These are phyloP conservation scores for Backusella macrospora DNA, from an alignment of 192 early-diverging fungal species.

Conservation along the genomic window DNA sequence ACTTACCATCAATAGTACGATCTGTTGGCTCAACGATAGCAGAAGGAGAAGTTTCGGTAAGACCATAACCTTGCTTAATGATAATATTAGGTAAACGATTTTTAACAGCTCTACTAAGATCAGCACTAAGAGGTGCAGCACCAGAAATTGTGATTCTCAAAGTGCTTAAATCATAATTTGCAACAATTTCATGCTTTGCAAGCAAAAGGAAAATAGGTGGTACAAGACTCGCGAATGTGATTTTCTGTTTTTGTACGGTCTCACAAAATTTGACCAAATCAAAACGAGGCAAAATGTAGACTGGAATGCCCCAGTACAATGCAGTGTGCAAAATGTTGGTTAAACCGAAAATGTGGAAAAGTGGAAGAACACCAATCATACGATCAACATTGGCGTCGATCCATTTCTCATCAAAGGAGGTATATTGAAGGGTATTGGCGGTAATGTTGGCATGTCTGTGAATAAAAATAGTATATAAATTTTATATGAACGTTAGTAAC, in stretches of 20 bases:
- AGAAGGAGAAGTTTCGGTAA: conserved; percentile 71
- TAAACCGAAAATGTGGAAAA: conserved; percentile 40
- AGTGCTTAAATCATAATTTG: conserved; percentile 62
- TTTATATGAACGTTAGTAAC: too few relatives aligned
- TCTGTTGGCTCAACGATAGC: conserved; percentile 40
- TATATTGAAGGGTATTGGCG: conserved; percentile 33
- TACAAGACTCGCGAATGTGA: conserved; percentile 78
- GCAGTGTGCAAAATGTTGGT: conserved; percentile 20
- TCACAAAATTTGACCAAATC: conserved; percentile 58
- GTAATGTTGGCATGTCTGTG: conserved; percentile 38
- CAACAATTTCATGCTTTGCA: conserved; percentile 65
- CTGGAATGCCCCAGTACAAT: conserved; percentile 35
- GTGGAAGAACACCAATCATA: conserved; percentile 36
- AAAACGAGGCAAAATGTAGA: conserved; percentile 68
- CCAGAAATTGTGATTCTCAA: conserved; percentile 56
- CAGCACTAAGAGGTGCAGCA: conserved; percentile 69
- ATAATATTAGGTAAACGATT: conserved; percentile 24
- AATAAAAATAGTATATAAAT: neutral
- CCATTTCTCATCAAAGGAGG: neutral
- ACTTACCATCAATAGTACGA: conserved; percentile 41
- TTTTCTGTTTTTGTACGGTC: conserved; percentile 74
- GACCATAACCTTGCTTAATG: conserved; percentile 71
- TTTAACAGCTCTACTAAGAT: conserved; percentile 47
- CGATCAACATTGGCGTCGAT: conserved; percentile 20
- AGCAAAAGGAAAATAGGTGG: conserved; percentile 72